These are phyloP conservation scores for Metarhizium anisopliae DNA, from an alignment of 2,329 filamentous ascomycete genomes.

Conservation along the genomic window DNA sequence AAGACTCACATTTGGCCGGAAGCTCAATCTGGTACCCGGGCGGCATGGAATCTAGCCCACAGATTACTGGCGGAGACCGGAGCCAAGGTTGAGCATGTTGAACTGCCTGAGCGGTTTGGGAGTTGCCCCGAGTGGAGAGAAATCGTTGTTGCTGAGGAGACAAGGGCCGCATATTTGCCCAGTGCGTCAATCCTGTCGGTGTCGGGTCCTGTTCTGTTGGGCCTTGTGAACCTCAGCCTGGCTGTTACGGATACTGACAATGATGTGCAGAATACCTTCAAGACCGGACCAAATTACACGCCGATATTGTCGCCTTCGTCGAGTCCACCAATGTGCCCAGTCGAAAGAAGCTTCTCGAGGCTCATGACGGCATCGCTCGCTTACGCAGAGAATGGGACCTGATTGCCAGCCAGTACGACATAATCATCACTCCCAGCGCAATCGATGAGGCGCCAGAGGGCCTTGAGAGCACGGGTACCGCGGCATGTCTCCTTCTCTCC, in stretches of 20 bases:
- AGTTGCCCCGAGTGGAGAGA: conserved; percentile 38
- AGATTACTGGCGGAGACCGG: conserved; percentile 34
- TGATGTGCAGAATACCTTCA: conserved; percentile 34
- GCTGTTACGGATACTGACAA: neutral
- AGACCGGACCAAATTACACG: conserved; percentile 36
- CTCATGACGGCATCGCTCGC: conserved; percentile 43
- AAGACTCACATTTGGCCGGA: conserved; percentile 44
- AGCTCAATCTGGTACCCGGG: conserved; percentile 33
- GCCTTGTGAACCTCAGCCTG: neutral
- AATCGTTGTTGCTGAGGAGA: conserved; percentile 5
- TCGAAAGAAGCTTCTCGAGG: conserved; percentile 38
- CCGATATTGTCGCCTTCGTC: conserved; percentile 38
- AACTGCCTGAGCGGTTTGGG: conserved; percentile 39
- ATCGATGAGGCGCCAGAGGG: conserved; percentile 51
- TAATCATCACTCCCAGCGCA: conserved; percentile 49
- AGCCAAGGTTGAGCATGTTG: conserved; percentile 46
- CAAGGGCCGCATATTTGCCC: conserved; percentile 8
- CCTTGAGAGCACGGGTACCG: conserved; percentile 41
- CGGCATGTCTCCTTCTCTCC: conserved; percentile 38
- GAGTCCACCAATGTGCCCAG: conserved; percentile 36
- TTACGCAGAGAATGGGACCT: conserved; percentile 46
- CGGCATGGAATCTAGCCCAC: conserved; percentile 31
- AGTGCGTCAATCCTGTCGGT: conserved; percentile 5
- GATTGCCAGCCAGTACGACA: conserved; percentile 41
- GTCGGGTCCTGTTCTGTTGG: too few species aligned